A percentile compares a stretch with the other conserved stretches of the same genome.
Evolutionary conservation across 768 basidiomycete species (phyloP).

Genomic region (Phallus indusiatus): DNA sequence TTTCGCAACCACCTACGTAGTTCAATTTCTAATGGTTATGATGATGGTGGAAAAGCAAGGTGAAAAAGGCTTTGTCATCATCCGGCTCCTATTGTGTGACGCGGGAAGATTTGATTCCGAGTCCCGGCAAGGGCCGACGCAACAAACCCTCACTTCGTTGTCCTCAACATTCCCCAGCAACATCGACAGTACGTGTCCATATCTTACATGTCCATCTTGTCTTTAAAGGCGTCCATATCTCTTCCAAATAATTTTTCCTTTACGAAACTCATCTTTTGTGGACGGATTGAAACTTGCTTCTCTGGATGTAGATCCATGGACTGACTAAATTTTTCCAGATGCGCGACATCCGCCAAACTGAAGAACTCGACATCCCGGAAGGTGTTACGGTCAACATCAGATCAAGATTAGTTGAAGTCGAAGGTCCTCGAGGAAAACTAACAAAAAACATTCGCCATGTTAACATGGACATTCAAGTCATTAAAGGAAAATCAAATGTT

Average conservation of each 20-base stretch:
- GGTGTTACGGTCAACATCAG: constrained; percentile 82
- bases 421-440: constrained; percentile 87
- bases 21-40: constrained; percentile 24
- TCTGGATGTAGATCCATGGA: constrained; percentile 6
- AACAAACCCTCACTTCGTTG: neutral
- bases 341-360: constrained; percentile 88
- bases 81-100: constrained; percentile 6
- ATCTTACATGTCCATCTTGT: neutral
- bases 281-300: constrained; percentile 3
- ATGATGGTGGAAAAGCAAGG: constrained; percentile 40
- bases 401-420: constrained; percentile 84
- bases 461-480: constrained; percentile 84
- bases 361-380: constrained; percentile 85
- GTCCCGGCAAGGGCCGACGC: neutral
- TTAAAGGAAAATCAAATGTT: constrained; percentile 69
- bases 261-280: neutral
- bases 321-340: constrained; percentile 39
- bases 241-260: neutral
- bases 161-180: constrained; percentile 3
- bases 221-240: neutral
- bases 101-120: neutral
- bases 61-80: constrained; percentile 15
- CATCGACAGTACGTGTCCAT: constrained; percentile 7
- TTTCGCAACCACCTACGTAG: neutral
- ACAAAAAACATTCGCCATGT: constrained; percentile 89